Evolutionary conservation across 2,329 filamentous ascomycete genomes (phyloP).

Genomic region (Fusarium pseudoanthophilum): DNA sequence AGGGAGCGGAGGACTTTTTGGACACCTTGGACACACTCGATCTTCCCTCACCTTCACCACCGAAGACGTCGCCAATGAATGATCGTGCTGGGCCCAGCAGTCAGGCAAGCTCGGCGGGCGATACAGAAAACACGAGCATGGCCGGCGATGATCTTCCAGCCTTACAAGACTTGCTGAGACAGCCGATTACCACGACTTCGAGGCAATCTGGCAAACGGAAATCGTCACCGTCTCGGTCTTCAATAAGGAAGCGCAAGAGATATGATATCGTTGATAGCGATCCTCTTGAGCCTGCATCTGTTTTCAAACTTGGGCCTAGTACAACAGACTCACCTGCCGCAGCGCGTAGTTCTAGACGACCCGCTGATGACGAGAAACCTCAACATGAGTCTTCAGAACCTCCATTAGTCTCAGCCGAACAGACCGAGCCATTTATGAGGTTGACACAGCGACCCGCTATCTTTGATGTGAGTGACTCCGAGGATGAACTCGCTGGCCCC

Average conservation of each 20-base stretch:
- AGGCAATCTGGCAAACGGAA: slow-evolving; percentile 40
- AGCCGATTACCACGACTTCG: slow-evolving; percentile 19
- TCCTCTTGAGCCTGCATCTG: slow-evolving; percentile 43
- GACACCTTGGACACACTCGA: slow-evolving; percentile 35
- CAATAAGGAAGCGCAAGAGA: slow-evolving; percentile 47
- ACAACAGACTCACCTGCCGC: slow-evolving; percentile 37
- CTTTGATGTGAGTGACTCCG: slow-evolving; percentile 40
- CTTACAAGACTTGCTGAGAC: slow-evolving; percentile 49
- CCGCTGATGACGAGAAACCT: slow-evolving; percentile 10
- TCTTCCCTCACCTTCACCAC: slow-evolving; percentile 46
- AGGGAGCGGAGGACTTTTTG: slow-evolving; percentile 27
- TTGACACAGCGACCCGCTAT: slow-evolving; percentile 9
- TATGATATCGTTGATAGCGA: slow-evolving; percentile 48
- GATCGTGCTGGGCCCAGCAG: slow-evolving; percentile 47
- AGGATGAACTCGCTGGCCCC: slow-evolving; percentile 34
- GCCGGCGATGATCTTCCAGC: slow-evolving; percentile 53
- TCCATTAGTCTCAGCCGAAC: background rate
- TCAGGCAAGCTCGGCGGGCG: slow-evolving; percentile 48
- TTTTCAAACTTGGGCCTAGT: slow-evolving; percentile 24
- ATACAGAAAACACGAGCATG: slow-evolving; percentile 53
- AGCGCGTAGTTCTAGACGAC: slow-evolving; percentile 36
- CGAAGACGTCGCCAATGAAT: slow-evolving; percentile 43
- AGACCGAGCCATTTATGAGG: background rate
- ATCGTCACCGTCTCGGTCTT: slow-evolving; percentile 40
- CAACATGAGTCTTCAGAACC: background rate